phyloP scores from a whole-genome alignment of 1,284 basidiomycete genomes.

The Microbotryum intermedium region DNA sequence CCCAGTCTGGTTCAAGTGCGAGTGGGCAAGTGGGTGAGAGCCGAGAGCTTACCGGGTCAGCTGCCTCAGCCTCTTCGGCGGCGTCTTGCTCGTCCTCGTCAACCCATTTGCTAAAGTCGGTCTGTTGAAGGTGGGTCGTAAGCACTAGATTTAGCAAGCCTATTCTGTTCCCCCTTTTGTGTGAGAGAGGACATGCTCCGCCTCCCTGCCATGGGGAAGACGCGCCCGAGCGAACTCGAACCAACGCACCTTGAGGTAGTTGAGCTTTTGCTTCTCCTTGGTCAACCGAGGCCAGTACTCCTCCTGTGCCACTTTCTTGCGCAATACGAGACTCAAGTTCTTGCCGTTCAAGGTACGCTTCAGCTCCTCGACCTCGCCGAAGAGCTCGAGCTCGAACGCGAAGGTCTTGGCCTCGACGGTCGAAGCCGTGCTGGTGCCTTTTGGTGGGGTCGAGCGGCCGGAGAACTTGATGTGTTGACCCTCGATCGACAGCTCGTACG shows the following conservation, averaged over 20 bases:
- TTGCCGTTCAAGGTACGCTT: slow-evolving; percentile 36
- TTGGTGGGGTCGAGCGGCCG: slow-evolving; percentile 15
- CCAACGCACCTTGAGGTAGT: slow-evolving; percentile 61
- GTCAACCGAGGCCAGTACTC: slow-evolving; percentile 87
- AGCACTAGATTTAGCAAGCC: not conserved
- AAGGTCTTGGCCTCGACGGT: slow-evolving; percentile 21
- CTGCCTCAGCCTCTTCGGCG: slow-evolving; percentile 42
- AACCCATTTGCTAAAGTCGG: slow-evolving; percentile 52
- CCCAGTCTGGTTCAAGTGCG: not conserved
- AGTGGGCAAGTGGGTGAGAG: not conserved
- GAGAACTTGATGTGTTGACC: slow-evolving; percentile 17
- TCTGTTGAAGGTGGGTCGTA: not conserved
- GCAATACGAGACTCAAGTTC: slow-evolving; percentile 57
- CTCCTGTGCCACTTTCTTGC: slow-evolving; percentile 63
- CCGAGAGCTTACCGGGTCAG: slow-evolving; percentile 2
- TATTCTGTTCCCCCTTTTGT: too few relatives aligned
- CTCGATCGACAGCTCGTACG: slow-evolving; percentile 9
- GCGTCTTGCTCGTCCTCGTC: slow-evolving; percentile 90
- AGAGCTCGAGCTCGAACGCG: slow-evolving; percentile 26
- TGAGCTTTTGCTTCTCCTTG: slow-evolving; percentile 77
- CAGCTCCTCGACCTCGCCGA: slow-evolving; percentile 25
- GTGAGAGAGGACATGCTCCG: not conserved
- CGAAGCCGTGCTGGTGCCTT: slow-evolving; percentile 17
- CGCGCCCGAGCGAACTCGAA: not conserved
- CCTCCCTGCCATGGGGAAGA: not conserved